phyloP scores from a whole-genome alignment of 2,329 filamentous ascomycete species.

The Penicillium hordei region DNA sequence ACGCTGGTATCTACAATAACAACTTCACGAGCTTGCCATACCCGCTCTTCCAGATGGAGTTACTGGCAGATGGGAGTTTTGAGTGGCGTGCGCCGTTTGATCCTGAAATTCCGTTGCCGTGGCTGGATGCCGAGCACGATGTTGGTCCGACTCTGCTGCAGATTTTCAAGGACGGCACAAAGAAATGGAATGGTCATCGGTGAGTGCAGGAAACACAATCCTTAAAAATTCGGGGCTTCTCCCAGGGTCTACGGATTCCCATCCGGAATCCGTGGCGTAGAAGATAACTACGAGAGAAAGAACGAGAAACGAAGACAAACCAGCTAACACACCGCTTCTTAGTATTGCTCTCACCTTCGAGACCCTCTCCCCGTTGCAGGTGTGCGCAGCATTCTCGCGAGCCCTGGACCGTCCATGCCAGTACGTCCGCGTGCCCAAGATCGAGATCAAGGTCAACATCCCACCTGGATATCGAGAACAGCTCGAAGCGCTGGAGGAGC shows the following conservation, averaged over 20 bases:
- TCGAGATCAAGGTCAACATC: conserved; percentile 82
- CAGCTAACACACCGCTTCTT: conserved; percentile 13
- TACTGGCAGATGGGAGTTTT: conserved; percentile 81
- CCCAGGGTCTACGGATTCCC: not conserved
- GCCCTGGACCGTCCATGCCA: conserved; percentile 75
- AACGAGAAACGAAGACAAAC: not conserved
- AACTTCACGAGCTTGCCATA: conserved; percentile 94
- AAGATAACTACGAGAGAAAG: not conserved
- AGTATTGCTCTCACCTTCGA: conserved; percentile 90
- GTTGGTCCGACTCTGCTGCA: conserved; percentile 89
- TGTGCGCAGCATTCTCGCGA: conserved; percentile 74
- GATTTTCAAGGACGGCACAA: conserved; percentile 88
- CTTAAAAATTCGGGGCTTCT: not conserved
- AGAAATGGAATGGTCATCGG: conserved; percentile 76
- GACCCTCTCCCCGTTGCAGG: conserved; percentile 78
- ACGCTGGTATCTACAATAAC: conserved; percentile 98
- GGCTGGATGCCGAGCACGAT: conserved; percentile 95
- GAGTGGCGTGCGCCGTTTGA: conserved; percentile 93
- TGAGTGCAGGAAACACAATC: conserved; percentile 41
- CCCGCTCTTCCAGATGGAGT: conserved; percentile 92
- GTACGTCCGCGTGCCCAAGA: conserved; percentile 71
- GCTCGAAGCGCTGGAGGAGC: conserved; percentile 64
- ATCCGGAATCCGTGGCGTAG: not conserved
- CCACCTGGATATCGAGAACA: conserved; percentile 87
- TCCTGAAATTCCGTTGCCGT: conserved; percentile 82